phyloP scores from a whole-genome alignment of 176 grass and related monocot genomes.

The Pontederia crassipes region DNA sequence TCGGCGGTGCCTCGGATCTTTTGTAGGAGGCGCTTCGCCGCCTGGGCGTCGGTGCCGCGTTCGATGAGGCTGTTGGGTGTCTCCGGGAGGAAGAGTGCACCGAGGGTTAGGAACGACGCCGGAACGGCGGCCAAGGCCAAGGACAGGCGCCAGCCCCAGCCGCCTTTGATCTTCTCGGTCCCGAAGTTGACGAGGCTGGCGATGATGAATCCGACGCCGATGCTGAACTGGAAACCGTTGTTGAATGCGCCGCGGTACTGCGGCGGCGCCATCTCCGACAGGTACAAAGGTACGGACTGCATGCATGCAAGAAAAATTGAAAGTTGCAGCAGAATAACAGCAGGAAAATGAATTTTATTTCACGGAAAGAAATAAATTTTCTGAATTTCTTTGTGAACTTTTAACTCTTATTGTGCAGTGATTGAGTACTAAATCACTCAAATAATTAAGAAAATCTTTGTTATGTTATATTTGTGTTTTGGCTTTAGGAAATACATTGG shows the following conservation, averaged over 20 bases:
- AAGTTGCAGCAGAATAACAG: too few species aligned
- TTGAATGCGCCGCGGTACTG: conserved; percentile 51
- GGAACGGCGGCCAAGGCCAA: conserved; percentile 44
- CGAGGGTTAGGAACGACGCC: conserved; percentile 33
- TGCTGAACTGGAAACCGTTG: conserved; percentile 52
- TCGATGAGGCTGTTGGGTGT: conserved; percentile 52
- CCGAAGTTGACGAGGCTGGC: conserved; percentile 60
- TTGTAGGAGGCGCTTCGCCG: conserved; percentile 22
- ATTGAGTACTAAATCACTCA: too few species aligned
- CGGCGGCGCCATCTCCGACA: conserved; percentile 70
- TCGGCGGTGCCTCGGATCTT: conserved; percentile 37
- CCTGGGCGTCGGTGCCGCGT: conserved; percentile 16
- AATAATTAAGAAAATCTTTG: too few species aligned
- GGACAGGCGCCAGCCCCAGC: conserved; percentile 58
- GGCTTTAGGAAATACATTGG: too few species aligned
- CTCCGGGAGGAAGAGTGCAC: conserved; percentile 43
- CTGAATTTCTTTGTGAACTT: too few species aligned
- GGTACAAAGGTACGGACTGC: conserved; percentile 55
- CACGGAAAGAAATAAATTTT: too few species aligned
- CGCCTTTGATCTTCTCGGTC: conserved; percentile 41
- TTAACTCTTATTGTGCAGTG: too few species aligned
- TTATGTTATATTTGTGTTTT: too few species aligned
- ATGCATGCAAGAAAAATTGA: too few species aligned
- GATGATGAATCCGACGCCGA: conserved; percentile 31
- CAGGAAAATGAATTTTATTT: too few species aligned